Conservation (phyloP, 2,329 filamentous ascomycete genomes). For the Ilyonectria robusta region DNA sequence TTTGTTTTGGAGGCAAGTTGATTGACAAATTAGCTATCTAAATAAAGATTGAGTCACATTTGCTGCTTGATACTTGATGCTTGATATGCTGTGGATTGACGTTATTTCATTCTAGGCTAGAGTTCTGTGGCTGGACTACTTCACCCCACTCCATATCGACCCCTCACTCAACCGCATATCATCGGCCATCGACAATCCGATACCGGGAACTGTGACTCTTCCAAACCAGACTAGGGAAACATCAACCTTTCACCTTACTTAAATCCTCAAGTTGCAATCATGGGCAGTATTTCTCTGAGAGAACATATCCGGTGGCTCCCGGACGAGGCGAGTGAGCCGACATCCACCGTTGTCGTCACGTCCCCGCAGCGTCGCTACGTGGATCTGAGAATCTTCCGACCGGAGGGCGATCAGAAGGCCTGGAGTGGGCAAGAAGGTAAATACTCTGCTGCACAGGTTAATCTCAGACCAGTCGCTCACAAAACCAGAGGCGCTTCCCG, state of each 20-base stretch:
- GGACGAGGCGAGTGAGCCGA: conserved; percentile 68
- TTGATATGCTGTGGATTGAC: background rate
- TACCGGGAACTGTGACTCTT: conserved; percentile 2
- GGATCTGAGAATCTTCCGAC: conserved; percentile 69
- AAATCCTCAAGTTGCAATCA: conserved; percentile 34
- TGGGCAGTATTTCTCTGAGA: conserved; percentile 69
- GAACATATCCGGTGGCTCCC: conserved; percentile 72
- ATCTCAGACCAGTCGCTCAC: background rate
- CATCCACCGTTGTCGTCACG: conserved; percentile 75
- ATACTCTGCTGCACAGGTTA: background rate
- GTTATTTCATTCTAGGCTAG: background rate
- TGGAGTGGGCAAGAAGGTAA: conserved; percentile 42
- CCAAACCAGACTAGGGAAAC: too few relatives aligned
- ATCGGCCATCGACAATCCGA: conserved; percentile 1
- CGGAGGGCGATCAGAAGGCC: conserved; percentile 33
- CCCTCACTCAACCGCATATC: conserved; percentile 5
- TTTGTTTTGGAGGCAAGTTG: background rate
- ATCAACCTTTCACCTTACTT: background rate
- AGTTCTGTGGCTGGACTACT: background rate
- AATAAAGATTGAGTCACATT: too few relatives aligned
- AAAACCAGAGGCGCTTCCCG: conserved; percentile 40
- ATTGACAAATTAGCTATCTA: background rate
- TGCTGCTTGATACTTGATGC: too few relatives aligned
- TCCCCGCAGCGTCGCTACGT: conserved; percentile 71
- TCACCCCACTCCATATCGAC: background rate